Evolutionary conservation across 2,329 filamentous ascomycete species (phyloP).

Genomic region (Cytospora mali): DNA sequence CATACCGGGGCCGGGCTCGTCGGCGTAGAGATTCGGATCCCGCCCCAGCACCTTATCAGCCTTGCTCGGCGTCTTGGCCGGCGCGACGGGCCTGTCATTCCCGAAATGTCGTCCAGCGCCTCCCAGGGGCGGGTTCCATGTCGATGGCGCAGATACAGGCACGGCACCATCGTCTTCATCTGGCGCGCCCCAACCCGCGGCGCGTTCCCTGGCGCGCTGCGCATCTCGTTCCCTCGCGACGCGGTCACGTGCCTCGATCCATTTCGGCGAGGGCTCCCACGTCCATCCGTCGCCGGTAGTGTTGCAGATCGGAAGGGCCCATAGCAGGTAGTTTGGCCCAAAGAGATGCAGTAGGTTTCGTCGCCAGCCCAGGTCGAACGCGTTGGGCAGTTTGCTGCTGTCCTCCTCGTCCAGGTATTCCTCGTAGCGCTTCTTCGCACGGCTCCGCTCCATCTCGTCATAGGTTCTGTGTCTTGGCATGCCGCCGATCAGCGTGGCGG

Average conservation of each 20-base stretch:
- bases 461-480: constrained; percentile 54
- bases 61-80: constrained; percentile 52
- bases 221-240: constrained; percentile 60
- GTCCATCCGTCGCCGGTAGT: constrained; percentile 91
- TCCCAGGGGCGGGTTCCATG: constrained; percentile 34
- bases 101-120: constrained; percentile 39
- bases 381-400: constrained; percentile 83
- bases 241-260: constrained; percentile 70
- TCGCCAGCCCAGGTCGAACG: constrained; percentile 86
- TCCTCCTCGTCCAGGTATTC: constrained; percentile 90
- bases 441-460: constrained; percentile 57
- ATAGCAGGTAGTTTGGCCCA: constrained; percentile 71
- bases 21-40: constrained; percentile 58
- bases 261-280: constrained; percentile 84
- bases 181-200: constrained; percentile 65
- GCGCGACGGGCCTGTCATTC: constrained; percentile 25
- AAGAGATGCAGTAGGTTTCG: constrained; percentile 82
- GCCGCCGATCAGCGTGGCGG: constrained; percentile 28
- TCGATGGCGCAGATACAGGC: constrained; percentile 28
- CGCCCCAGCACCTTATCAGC: constrained; percentile 61
- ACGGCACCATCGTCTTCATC: constrained; percentile 34
- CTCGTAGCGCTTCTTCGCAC: constrained; percentile 58
- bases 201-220: constrained; percentile 65
- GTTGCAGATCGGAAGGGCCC: constrained; percentile 80
- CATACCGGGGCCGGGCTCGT: constrained; percentile 50